Evolutionary conservation across 345 rosid genomes (phyloP), one percentile per base, ranked within the genome.

Genomic region (Pistacia vera): DNA sequence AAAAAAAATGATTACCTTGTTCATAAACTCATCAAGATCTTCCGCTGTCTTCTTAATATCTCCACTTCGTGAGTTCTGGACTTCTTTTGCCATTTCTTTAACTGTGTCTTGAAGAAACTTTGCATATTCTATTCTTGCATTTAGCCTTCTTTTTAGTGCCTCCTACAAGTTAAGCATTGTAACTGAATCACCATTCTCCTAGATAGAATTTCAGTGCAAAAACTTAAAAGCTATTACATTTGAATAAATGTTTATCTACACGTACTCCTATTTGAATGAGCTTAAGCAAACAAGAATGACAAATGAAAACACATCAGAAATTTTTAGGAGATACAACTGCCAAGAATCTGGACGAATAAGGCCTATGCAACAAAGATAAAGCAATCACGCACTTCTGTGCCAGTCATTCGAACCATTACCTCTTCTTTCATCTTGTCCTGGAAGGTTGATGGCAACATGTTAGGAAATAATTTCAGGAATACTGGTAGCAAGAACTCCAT

Each of bases 381-480:
- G 30, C 28, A 80, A 33, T 48, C 46, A 65, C 30, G 56, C 61
- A 63, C 18, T 61, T 35, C 68, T 33, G 2, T 18, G 30, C 30
- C 49, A 33, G 48, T 36, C 54, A 64, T 63, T 33, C 66, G 54
- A 57, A 76, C 52, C 51, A 77, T 28, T 85, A 95, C 99, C 99
- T 95, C 90, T 86, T 95, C 96, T 88, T 88, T 93, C 99, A 95
- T 95, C 89, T 86, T 95, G 88, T 95, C 99, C 86, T 95, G 98
- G 84, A 95, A 95, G 55, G 98, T 95, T 69, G 99, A 95, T 22
- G 99, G 99, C 80, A 95, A 84, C 99, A 95, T 91, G 86, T 91
- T 95, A 69, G 99, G 99, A 74, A 95, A 95, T 68, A 93, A 59
- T 84, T 91, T 91, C 59, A 95, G 84, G 83, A 90, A 90, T 68